These are phyloP conservation scores for Tagetes patula DNA, from an alignment of 129 eudicot species.

Conservation along the genomic window DNA sequence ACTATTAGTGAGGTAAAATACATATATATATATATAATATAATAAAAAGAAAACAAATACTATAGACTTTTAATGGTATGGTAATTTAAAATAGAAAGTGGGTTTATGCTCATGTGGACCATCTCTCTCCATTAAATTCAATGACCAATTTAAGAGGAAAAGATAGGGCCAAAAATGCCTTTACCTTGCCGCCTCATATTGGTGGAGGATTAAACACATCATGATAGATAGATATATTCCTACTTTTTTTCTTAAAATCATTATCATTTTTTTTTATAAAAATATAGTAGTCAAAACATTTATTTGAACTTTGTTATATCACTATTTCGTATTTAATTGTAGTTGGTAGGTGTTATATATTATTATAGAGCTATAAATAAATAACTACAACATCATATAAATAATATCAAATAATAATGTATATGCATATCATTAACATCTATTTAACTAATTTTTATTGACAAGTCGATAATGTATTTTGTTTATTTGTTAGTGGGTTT, in stretches of 20 bases:
- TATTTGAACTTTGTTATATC: background rate
- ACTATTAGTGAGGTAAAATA: too few relatives aligned
- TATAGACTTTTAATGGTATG: constrained; percentile 5
- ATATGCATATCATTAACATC: constrained; percentile 19
- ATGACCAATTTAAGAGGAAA: constrained; percentile 29
- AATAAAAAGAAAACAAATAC: too few relatives aligned
- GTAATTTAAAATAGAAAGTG: constrained; percentile 15
- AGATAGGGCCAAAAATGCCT: constrained; percentile 37
- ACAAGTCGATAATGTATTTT: constrained; percentile 28
- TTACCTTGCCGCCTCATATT: constrained; percentile 28
- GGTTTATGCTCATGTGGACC: constrained; percentile 32
- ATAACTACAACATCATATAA: background rate
- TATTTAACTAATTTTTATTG: background rate
- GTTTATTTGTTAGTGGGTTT: constrained; percentile 16
- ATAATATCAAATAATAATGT: background rate
- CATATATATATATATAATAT: too few relatives aligned
- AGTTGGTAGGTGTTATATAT: constrained; percentile 5
- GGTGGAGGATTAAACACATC: constrained; percentile 24
- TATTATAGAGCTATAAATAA: background rate
- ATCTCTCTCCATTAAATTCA: constrained; percentile 11
- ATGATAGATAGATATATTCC: constrained; percentile 29
- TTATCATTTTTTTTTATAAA: background rate
- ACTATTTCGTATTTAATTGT: constrained; percentile 6
- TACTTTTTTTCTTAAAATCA: constrained; percentile 2
- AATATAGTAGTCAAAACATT: background rate